These are phyloP conservation scores for Solanum boliviense DNA, from an alignment of 257 asterid genomes.

Conservation along the genomic window DNA sequence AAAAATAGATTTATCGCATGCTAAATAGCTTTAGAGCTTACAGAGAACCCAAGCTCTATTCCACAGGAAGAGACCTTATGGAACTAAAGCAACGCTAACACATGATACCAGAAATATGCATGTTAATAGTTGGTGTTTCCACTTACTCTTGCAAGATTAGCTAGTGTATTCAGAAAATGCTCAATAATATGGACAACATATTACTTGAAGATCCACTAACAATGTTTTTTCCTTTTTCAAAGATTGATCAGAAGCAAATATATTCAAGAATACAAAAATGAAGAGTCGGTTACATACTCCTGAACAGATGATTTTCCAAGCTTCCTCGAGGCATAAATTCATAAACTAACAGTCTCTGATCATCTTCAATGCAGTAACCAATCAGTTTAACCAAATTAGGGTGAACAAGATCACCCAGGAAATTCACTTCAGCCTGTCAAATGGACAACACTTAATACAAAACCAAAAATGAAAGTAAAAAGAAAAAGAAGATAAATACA, in stretches of 20 bases:
- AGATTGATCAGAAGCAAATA: background rate
- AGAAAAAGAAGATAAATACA: background rate
- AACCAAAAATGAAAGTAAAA: slow-evolving; percentile 1
- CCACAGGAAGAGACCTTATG: background rate
- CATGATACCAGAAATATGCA: background rate
- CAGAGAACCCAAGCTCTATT: background rate
- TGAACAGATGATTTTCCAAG: slow-evolving; percentile 93
- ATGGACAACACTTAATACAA: slow-evolving; percentile 10
- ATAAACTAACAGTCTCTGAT: slow-evolving; percentile 86
- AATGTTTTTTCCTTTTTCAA: background rate
- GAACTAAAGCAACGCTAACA: background rate
- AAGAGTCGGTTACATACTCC: slow-evolving; percentile 45
- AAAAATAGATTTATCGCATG: background rate
- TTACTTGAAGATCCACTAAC: background rate
- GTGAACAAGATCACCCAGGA: slow-evolving; percentile 90
- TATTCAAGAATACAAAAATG: background rate
- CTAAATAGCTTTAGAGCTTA: background rate
- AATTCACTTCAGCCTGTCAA: slow-evolving; percentile 92
- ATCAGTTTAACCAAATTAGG: slow-evolving; percentile 82
- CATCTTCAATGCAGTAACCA: slow-evolving; percentile 96
- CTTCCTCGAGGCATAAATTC: slow-evolving; percentile 99
- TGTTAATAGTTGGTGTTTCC: background rate
- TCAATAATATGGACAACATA: background rate
- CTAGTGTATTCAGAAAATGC: background rate
- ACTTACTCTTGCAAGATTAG: background rate